Base-by-base conservation (phyloP, 1,284 basidiomycete genomes). In the Salmacisia buchloeana region DNA sequence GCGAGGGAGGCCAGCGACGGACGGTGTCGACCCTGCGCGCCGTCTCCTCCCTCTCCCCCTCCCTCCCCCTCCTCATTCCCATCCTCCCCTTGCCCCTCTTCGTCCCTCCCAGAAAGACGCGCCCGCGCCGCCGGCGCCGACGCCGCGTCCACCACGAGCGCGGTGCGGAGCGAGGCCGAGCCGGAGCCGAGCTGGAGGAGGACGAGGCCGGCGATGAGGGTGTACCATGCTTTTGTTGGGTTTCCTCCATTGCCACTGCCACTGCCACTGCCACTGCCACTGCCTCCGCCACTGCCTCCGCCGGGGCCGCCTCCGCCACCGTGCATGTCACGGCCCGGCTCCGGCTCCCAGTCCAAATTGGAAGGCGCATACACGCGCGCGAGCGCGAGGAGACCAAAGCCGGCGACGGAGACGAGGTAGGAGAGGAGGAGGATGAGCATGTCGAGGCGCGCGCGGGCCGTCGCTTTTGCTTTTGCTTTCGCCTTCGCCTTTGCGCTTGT, bases 81-180 rank as follows among this genome's bases (percentile, higher is more conserved):
- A n/a, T n/a, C n/a, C n/a, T n/a, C n/a, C n/a, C n/a, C n/a, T n/a
- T n/a, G n/a, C n/a, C n/a, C n/a, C n/a, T n/a, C n/a, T n/a, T n/a
- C n/a, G n/a, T n/a, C n/a, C n/a, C n/a, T n/a, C n/a, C n/a, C n/a
- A 4, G 49, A 27, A 1, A 54, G 49, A 33, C 49, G 25, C 12
- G 18, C 27, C 10, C 49, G 49, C 15, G 27, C 49, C 4, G 49
- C 27, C 13, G 29, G 27, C 0, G 49, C 68, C 0, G 69, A 64
- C 2, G 73, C 71, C 0, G 70, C 69, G 52, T 73, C 73, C 5
- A 75, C 73, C 31, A 75, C 64, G 39, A 75, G 49, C 2, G 73
- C 73, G 1, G 73, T 75, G 2, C 73, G 58, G 3, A 75, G 57
- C n/a, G 68, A 73, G 0, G 70, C 67, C 10, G 71, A 67, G 15